Evolutionary conservation across 2,329 filamentous ascomycete genomes (phyloP).

Genomic region (Colletotrichum ledebouriae): DNA sequence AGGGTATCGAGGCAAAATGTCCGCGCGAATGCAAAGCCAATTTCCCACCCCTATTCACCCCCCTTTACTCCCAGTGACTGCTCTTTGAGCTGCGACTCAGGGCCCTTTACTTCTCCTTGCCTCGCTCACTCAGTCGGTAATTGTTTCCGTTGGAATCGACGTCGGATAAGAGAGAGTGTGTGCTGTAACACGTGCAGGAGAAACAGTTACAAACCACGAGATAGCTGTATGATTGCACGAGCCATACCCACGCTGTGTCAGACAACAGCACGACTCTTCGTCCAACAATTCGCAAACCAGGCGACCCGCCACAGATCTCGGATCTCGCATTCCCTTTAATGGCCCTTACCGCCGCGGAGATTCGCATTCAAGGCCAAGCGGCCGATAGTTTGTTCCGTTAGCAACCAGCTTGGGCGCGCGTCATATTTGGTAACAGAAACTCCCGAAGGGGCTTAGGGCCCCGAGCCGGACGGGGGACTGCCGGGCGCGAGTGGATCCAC

Average conservation of each 20-base stretch:
- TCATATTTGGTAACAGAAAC: constrained; percentile 49
- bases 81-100: background rate
- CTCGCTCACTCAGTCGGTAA: background rate
- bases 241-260: background rate
- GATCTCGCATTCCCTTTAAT: constrained; percentile 33
- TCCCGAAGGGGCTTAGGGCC: constrained; percentile 41
- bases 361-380: constrained; percentile 41
- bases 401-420: constrained; percentile 32
- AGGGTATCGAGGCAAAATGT: background rate
- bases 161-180: constrained; percentile 3
- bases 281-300: constrained; percentile 19
- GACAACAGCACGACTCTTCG: background rate
- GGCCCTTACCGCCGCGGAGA: constrained; percentile 47
- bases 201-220: background rate
- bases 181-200: background rate
- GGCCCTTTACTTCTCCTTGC: background rate
- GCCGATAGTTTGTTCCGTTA: constrained; percentile 26
- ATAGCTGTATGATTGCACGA: background rate
- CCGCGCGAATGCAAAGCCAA: background rate
- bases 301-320: background rate
- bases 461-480: constrained; percentile 34
- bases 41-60: background rate
- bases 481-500: constrained; percentile 23
- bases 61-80: background rate
- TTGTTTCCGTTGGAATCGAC: background rate